Evolutionary conservation across 2,329 filamentous ascomycete genomes (phyloP).

Genomic region (Neocucurbitaria cava): DNA sequence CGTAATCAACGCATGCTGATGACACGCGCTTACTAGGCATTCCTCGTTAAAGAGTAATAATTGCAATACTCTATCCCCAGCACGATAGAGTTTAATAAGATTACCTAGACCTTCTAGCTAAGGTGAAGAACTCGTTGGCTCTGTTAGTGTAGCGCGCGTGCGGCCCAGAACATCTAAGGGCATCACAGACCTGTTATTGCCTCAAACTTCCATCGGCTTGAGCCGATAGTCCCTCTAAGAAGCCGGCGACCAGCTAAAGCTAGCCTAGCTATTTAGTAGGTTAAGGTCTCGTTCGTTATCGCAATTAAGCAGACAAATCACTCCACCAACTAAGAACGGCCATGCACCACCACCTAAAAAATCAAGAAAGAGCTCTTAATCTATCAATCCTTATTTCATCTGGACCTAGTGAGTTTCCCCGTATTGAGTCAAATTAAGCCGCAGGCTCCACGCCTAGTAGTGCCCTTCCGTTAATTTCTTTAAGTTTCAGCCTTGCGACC

Average conservation of each 20-base stretch:
- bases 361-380: no score
- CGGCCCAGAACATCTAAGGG: conserved; percentile 14
- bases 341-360: conserved; percentile 15
- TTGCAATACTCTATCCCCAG: conserved; percentile 53
- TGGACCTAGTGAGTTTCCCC: conserved; percentile 51
- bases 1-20: no score
- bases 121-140: conserved; percentile 53
- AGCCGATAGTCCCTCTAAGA: conserved; percentile 13
- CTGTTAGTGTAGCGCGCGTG: conserved; percentile 51
- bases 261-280: no score
- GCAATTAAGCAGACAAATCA: conserved; percentile 55
- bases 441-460: conserved; percentile 8
- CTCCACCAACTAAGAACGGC: not conserved
- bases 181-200: no score
- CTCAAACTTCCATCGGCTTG: no score
- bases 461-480: no score
- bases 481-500: conserved; percentile 13
- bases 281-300: no score
- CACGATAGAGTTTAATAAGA: conserved; percentile 39
- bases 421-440: conserved; percentile 51
- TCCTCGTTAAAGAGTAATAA: no score
- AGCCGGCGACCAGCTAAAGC: conserved; percentile 4
- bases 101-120: conserved; percentile 53
- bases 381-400: conserved; percentile 47
- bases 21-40: no score